Percentiles rank a stretch among this genome's conserved stretches.
Evolutionary conservation across 164 flowering plant species (phyloP).

Genomic region (Magnolia sinica): DNA sequence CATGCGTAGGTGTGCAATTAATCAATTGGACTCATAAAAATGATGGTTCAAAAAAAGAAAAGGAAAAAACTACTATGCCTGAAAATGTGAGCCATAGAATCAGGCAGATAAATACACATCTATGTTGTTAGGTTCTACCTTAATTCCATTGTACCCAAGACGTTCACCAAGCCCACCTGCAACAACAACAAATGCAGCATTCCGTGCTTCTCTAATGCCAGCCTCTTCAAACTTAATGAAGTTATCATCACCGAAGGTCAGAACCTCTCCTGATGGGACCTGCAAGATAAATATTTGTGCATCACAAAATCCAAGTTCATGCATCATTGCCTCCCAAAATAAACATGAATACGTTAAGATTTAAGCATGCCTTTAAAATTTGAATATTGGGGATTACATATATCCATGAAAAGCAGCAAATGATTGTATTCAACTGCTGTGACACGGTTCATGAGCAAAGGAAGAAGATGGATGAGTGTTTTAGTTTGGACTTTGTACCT

Average conservation of each 20-base stretch:
- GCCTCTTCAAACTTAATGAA: constrained; percentile 71
- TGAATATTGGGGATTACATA: neutral
- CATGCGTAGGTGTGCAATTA: too few relatives aligned
- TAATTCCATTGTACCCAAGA: constrained; percentile 95
- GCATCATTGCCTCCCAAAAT: neutral
- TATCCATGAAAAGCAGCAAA: neutral
- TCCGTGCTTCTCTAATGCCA: constrained; percentile 69
- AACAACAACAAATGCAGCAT: constrained; percentile 96
- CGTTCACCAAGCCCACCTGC: constrained; percentile 99
- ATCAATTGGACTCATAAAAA: neutral
- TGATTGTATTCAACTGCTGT: neutral
- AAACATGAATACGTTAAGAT: neutral
- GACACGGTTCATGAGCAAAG: neutral
- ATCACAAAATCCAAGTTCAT: neutral
- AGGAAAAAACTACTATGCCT: neutral
- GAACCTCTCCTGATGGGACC: constrained; percentile 92
- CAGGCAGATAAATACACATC: neutral
- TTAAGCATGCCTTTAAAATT: neutral
- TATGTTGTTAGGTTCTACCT: constrained; percentile 41
- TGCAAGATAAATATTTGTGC: constrained; percentile 24
- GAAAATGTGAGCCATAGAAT: neutral
- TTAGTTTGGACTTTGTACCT: neutral
- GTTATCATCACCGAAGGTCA: constrained; percentile 69
- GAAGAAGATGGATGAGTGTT: neutral
- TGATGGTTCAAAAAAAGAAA: neutral